Evolutionary conservation across 2,329 filamentous ascomycete genomes (phyloP).

Genomic region (Scytalidium lignicola): DNA sequence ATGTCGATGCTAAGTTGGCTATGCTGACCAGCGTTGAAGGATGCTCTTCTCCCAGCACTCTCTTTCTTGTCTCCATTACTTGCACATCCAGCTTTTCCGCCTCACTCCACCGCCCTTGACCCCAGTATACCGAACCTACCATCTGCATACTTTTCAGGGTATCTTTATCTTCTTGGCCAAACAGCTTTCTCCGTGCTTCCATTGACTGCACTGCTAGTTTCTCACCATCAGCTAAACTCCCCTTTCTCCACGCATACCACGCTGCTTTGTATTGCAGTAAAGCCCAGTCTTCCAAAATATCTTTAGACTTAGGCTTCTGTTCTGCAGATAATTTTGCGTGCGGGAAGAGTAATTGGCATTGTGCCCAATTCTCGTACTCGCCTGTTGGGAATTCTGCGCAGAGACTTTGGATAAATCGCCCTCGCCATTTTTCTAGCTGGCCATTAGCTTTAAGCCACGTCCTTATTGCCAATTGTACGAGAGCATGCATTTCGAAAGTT

Average conservation of each 20-base stretch:
- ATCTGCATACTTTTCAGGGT: slow-evolving; percentile 14
- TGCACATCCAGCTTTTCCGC: slow-evolving; percentile 2
- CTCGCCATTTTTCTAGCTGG: slow-evolving; percentile 24
- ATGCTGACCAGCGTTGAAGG: slow-evolving; percentile 4
- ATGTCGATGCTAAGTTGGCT: slow-evolving; percentile 6
- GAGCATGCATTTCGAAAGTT: slow-evolving; percentile 36
- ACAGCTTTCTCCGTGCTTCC: slow-evolving; percentile 11
- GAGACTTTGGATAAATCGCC: slow-evolving; percentile 25
- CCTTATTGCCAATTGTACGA: slow-evolving; percentile 32
- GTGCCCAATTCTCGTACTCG: slow-evolving; percentile 18
- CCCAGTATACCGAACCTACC: slow-evolving; percentile 5
- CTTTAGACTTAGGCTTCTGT: slow-evolving; percentile 10
- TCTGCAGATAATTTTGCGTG: slow-evolving; percentile 13
- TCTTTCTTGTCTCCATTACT: slow-evolving; percentile 11
- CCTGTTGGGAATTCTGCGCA: slow-evolving; percentile 13
- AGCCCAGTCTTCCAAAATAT: slow-evolving; percentile 14
- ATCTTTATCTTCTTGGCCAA: slow-evolving; percentile 11
- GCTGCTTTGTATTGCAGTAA: slow-evolving; percentile 16
- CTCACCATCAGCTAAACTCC: slow-evolving; percentile 12
- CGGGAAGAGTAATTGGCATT: slow-evolving; percentile 16
- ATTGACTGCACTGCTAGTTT: slow-evolving; percentile 6
- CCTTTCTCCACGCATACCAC: slow-evolving; percentile 12
- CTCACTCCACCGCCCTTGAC: slow-evolving; percentile 2
- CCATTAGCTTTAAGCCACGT: slow-evolving; percentile 28
- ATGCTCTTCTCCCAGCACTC: slow-evolving; percentile 7